A percentile compares a stretch with the other conserved stretches of the same genome.
These are phyloP conservation scores for Magnolia sinica DNA, from an alignment of 164 flowering plant genomes.

Conservation along the genomic window DNA sequence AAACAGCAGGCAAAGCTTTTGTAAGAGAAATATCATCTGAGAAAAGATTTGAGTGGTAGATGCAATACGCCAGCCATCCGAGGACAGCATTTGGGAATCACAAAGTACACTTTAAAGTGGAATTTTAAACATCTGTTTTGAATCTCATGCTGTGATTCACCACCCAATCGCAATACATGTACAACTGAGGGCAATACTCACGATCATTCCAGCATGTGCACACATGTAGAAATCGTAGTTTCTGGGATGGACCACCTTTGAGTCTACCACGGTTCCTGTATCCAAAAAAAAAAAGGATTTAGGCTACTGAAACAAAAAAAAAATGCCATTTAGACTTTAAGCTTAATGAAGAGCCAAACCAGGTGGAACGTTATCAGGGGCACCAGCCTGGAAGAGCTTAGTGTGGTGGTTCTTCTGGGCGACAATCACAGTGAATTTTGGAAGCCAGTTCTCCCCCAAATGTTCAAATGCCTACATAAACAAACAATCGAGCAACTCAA, in stretches of 20 bases:
- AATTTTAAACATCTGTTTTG: background rate
- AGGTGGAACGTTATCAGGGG: slow-evolving; percentile 68
- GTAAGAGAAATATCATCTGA: background rate
- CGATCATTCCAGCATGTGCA: slow-evolving; percentile 78
- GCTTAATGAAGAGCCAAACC: slow-evolving; percentile 37
- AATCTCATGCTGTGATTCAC: background rate
- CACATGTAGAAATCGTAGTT: slow-evolving; percentile 90
- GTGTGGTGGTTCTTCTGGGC: slow-evolving; percentile 87
- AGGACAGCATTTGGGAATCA: background rate
- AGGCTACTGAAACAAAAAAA: no score
- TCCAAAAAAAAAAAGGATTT: background rate
- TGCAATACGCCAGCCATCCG: background rate
- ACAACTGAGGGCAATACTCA: slow-evolving; percentile 28
- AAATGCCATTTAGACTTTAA: background rate
- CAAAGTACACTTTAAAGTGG: background rate
- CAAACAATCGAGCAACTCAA: background rate
- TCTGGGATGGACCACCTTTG: slow-evolving; percentile 67
- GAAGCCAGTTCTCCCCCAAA: slow-evolving; percentile 55
- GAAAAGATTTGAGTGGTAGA: background rate
- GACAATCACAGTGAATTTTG: slow-evolving; percentile 78
- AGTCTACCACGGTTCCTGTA: slow-evolving; percentile 85
- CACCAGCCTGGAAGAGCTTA: slow-evolving; percentile 57
- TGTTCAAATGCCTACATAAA: slow-evolving; percentile 53
- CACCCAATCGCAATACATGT: background rate
- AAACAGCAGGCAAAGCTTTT: background rate